phyloP scores from a whole-genome alignment of 1,284 basidiomycete genomes.

The Moesziomyces aphidis region DNA sequence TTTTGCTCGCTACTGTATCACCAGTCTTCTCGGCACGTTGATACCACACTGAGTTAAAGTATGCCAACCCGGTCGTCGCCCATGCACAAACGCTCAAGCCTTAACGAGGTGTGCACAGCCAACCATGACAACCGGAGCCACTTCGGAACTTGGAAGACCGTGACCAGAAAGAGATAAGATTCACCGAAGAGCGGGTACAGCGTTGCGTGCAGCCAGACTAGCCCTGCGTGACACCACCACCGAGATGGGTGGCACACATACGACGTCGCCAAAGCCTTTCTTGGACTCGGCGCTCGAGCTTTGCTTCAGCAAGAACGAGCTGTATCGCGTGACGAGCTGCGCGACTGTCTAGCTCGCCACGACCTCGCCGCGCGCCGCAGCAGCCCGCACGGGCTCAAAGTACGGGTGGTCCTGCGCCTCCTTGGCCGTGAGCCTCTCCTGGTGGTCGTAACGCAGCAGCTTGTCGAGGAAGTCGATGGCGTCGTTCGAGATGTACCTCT shows the following conservation, averaged over 20 bases:
- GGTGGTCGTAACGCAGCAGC: conserved; percentile 94
- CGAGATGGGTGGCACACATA: no score
- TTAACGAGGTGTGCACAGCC: background rate
- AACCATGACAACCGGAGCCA: no score
- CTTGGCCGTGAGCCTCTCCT: conserved; percentile 90
- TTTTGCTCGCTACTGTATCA: no score
- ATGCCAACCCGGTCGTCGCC: no score
- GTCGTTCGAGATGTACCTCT: conserved; percentile 91
- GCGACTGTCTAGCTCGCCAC: conserved; percentile 25
- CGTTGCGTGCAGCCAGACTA: background rate
- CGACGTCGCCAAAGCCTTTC: no score
- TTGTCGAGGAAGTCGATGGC: conserved; percentile 88
- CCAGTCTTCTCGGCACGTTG: no score
- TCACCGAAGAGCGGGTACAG: background rate
- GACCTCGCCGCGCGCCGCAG: conserved; percentile 45
- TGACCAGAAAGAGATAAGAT: background rate
- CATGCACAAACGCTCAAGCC: background rate
- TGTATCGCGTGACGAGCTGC: no score
- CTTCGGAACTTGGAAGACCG: background rate
- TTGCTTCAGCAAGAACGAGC: no score
- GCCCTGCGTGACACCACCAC: no score
- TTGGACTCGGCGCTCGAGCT: no score
- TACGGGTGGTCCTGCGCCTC: conserved; percentile 67
- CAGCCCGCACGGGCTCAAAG: conserved; percentile 61
- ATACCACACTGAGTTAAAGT: no score